phyloP scores from a whole-genome alignment of 495 filamentous ascomycete genomes.

The Saxophila tyrrhenica region DNA sequence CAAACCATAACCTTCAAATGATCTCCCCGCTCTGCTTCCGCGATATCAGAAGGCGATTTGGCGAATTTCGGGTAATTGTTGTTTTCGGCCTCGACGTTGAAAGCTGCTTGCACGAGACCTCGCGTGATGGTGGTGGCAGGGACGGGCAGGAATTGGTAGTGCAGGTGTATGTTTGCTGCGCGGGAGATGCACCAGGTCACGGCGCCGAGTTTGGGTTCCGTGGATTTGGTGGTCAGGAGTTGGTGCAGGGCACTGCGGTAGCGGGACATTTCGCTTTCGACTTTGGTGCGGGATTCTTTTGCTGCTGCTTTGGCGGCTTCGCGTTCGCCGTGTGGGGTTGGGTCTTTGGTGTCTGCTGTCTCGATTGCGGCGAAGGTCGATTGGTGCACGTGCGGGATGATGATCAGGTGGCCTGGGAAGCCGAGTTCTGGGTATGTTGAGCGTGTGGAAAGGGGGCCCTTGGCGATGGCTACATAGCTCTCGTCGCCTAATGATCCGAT shows the following conservation, averaged over 20 bases:
- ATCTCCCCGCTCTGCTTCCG: slow-evolving; percentile 45
- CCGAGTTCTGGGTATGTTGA: slow-evolving; percentile 54
- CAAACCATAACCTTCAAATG: slow-evolving; percentile 83
- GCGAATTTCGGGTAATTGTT: slow-evolving; percentile 47
- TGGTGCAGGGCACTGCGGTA: slow-evolving; percentile 61
- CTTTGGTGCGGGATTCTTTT: slow-evolving; percentile 40
- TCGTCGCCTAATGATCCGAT: slow-evolving; percentile 78
- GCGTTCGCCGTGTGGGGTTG: no score
- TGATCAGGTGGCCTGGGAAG: slow-evolving; percentile 82
- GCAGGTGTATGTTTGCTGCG: slow-evolving; percentile 63
- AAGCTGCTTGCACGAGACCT: slow-evolving; percentile 68
- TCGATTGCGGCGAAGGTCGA: slow-evolving; percentile 53
- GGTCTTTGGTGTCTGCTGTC: no score
- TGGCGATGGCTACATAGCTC: slow-evolving; percentile 78
- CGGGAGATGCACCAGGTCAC: slow-evolving; percentile 89
- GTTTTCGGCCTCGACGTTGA: slow-evolving; percentile 75
- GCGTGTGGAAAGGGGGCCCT: slow-evolving; percentile 67
- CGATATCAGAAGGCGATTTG: slow-evolving; percentile 22
- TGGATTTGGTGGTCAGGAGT: slow-evolving; percentile 44
- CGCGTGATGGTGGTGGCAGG: slow-evolving; percentile 48
- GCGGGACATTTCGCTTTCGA: slow-evolving; percentile 65
- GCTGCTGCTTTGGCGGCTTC: no score
- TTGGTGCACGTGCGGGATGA: slow-evolving; percentile 73
- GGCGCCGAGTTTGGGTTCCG: slow-evolving; percentile 46
- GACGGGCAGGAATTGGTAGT: slow-evolving; percentile 91